phyloP scores from a whole-genome alignment of 1,139 yeast genomes.

The Debaryomyces psychrophilus region DNA sequence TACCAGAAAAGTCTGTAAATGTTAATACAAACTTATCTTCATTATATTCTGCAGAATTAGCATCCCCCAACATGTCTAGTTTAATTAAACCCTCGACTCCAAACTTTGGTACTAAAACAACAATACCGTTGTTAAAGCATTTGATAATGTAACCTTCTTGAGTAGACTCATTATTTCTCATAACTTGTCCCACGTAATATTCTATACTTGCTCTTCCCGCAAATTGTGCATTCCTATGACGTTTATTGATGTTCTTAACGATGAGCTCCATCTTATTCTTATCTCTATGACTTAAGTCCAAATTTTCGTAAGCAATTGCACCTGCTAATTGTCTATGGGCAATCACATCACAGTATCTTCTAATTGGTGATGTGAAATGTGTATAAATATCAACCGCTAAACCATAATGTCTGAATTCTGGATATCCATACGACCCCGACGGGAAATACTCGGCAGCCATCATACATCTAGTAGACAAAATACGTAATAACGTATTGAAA shows the following conservation, averaged over 20 bases:
- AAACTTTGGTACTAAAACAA: slow-evolving; percentile 92
- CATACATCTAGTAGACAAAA: slow-evolving; percentile 99
- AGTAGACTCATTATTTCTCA: slow-evolving; percentile 71
- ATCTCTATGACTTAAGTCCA: slow-evolving; percentile 83
- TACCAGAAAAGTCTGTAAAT: slow-evolving; percentile 51
- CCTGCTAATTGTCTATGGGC: slow-evolving; percentile 98
- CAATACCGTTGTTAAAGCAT: slow-evolving; percentile 93
- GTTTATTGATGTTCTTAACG: slow-evolving; percentile 85
- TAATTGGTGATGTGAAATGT: slow-evolving; percentile 97
- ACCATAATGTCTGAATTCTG: slow-evolving; percentile 97
- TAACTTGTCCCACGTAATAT: slow-evolving; percentile 96
- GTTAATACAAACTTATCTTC: slow-evolving; percentile 77
- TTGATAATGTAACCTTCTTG: slow-evolving; percentile 93
- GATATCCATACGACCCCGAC: slow-evolving; percentile 86
- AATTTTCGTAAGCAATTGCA: slow-evolving; percentile 89
- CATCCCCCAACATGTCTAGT: slow-evolving; percentile 73
- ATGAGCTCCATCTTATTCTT: slow-evolving; percentile 87
- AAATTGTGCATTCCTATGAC: slow-evolving; percentile 97
- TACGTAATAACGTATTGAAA: slow-evolving; percentile 90
- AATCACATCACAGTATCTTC: slow-evolving; percentile 96
- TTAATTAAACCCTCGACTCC: slow-evolving; percentile 95
- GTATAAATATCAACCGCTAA: slow-evolving; percentile 96
- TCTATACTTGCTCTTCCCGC: slow-evolving; percentile 98
- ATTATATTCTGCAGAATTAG: slow-evolving; percentile 64
- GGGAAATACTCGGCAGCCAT: slow-evolving; percentile 98